Base-by-base conservation (phyloP, 2,329 filamentous ascomycete genomes). In the Macrophomina tecta region DNA sequence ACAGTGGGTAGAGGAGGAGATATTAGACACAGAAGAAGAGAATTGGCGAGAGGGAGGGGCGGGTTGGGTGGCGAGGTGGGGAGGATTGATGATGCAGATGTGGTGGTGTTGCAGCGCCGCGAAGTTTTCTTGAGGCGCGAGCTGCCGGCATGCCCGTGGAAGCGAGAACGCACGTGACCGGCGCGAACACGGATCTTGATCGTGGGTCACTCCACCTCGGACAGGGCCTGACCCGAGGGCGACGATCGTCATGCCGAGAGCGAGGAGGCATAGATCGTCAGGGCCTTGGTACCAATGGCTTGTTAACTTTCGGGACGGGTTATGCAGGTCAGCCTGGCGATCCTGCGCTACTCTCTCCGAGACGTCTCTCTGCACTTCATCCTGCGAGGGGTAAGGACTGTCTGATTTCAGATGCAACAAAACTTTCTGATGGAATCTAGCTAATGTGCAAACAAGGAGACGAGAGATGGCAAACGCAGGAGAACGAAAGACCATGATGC, bases 1-100 rank as follows among this genome's bases (percentile, higher is more conserved):
- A 53, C 9, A 23, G 34, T 51, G 34, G 8, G 32, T 28, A 45
- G 32, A 60, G 30, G 32, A 12, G n/a, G 58, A 34, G 69, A 68
- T 11, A 38, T 72, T 70, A 72, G 67, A 55, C 64, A 64, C 18
- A 52, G 46, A 55, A 69, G 62, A 49, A 70, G 16, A 49, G 45
- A 67, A 70, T 49, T 63, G 60, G 60, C 30, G 23, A 30, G 6
- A 23, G 34, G n/a, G 34, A n/a, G 55, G 42, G 63, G 49, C 49
- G 18, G 67, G 32, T 51, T 53, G 61, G 56, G 67, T 34, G 46
- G 66, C 70, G 67, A 28, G 70, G 68, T 56, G 64, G 36, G 51
- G 52, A 16, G 18, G 40, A 40, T 60, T 62, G 52, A 61, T 61
- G 70, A 64, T 64, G 71, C 58, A 64, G 71, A 55, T 69, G 60